Evolutionary conservation across 1,284 basidiomycete species (phyloP).

Genomic region (Sporisorium exsertum): DNA sequence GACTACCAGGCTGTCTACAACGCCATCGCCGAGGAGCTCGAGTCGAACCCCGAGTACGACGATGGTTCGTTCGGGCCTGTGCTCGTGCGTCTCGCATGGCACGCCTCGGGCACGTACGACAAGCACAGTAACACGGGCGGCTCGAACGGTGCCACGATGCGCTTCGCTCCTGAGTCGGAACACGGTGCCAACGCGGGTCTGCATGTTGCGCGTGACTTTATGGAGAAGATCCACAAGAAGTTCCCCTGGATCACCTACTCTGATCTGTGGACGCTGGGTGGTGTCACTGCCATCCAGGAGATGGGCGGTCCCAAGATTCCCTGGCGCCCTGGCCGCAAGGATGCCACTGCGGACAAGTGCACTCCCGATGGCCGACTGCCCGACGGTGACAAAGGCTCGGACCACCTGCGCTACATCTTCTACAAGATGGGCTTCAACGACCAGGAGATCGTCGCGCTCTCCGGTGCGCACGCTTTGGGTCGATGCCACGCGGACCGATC

Average conservation of each 20-base stretch:
- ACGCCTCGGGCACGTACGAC: constrained; percentile 79
- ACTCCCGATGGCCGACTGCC: constrained; percentile 96
- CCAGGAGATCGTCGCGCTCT: constrained; percentile 84
- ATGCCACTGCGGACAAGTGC: constrained; percentile 66
- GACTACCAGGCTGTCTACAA: constrained; percentile 69
- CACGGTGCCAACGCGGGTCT: constrained; percentile 92
- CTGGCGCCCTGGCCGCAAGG: constrained; percentile 71
- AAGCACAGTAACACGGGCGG: constrained; percentile 88
- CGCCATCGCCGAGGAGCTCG: constrained; percentile 62
- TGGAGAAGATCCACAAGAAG: constrained; percentile 85
- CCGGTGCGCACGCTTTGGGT: constrained; percentile 92
- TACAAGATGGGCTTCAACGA: constrained; percentile 79
- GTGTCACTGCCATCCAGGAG: constrained; percentile 77
- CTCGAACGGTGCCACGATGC: constrained; percentile 70
- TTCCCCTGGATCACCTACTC: constrained; percentile 67
- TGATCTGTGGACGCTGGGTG: constrained; percentile 70
- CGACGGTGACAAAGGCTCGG: constrained; percentile 84
- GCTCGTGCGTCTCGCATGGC: constrained; percentile 89
- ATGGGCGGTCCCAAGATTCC: constrained; percentile 67
- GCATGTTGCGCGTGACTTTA: constrained; percentile 81
- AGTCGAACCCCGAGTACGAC: constrained; percentile 61
- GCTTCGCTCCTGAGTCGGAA: constrained; percentile 71
- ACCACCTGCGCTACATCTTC: constrained; percentile 82
- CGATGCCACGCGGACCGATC: constrained; percentile 81
- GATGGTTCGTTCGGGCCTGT: constrained; percentile 71